Evolutionary conservation across 78 protist species (phyloP).

Genomic region (Pigoraptor vietnamica): DNA sequence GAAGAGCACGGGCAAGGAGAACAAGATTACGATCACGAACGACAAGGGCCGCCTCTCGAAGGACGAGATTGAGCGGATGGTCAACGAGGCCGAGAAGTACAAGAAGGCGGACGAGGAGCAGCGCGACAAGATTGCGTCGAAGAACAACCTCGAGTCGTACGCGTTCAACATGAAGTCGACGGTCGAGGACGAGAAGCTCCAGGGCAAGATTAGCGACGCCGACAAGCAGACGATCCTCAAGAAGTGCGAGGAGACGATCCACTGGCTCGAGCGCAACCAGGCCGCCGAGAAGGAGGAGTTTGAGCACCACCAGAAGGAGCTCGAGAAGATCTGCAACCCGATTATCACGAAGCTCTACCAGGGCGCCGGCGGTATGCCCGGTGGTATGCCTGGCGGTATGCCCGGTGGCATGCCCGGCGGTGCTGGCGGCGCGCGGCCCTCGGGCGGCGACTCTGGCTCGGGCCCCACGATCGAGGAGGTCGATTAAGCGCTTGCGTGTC

Average conservation of each 20-base stretch:
- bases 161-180: slow-evolving; percentile 46
- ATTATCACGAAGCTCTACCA: slow-evolving; percentile 83
- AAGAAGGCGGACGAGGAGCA: slow-evolving; percentile 73
- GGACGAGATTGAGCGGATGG: slow-evolving; percentile 94
- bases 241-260: slow-evolving; percentile 15
- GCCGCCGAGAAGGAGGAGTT: slow-evolving; percentile 62
- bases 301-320: slow-evolving; percentile 76
- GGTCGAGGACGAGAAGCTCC: slow-evolving; percentile 7
- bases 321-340: slow-evolving; percentile 79
- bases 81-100: slow-evolving; percentile 87
- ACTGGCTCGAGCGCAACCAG: slow-evolving; percentile 49
- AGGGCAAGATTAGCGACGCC: slow-evolving; percentile 26
- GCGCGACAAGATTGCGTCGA: slow-evolving; percentile 44
- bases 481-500: background rate
- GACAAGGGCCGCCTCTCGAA: slow-evolving; percentile 88
- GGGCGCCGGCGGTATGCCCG: slow-evolving; percentile 59
- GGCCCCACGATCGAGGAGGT: slow-evolving; percentile 6
- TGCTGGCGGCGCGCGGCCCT: background rate
- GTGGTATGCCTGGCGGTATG: slow-evolving; percentile 63
- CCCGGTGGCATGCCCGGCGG: slow-evolving; percentile 71
- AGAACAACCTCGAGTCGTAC: slow-evolving; percentile 83
- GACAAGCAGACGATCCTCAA: slow-evolving; percentile 16
- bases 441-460: background rate
- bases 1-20: slow-evolving; percentile 72
- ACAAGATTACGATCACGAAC: slow-evolving; percentile 91